A percentile compares a stretch with the other conserved stretches of the same genome.
Evolutionary conservation across 352 stramenopile species (phyloP).

Genomic region (Phytophthora constricta): DNA sequence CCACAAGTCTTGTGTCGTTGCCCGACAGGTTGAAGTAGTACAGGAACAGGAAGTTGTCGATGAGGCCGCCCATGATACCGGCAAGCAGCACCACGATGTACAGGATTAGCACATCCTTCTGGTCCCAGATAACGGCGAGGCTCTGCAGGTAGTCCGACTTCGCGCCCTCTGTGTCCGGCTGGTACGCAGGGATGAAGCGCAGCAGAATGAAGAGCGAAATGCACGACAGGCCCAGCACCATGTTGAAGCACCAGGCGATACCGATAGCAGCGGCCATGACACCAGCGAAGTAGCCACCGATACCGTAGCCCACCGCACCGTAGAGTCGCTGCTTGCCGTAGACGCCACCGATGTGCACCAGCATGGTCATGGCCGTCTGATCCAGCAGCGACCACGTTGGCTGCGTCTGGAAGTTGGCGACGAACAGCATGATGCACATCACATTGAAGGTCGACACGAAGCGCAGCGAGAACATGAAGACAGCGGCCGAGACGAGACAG

Average conservation of each 20-base stretch:
- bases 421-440: slow-evolving; percentile 77
- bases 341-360: slow-evolving; percentile 64
- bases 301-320: slow-evolving; percentile 71
- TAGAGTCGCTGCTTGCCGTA: slow-evolving; percentile 84
- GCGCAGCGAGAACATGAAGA: slow-evolving; percentile 76
- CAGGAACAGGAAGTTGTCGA: slow-evolving; percentile 77
- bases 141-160: slow-evolving; percentile 49
- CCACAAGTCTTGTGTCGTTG: slow-evolving; percentile 67
- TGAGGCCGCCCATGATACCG: slow-evolving; percentile 62
- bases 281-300: slow-evolving; percentile 68
- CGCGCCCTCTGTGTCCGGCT: slow-evolving; percentile 34
- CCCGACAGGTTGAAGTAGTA: slow-evolving; percentile 77
- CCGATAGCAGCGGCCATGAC: slow-evolving; percentile 63
- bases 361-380: slow-evolving; percentile 69
- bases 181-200: slow-evolving; percentile 53
- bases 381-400: slow-evolving; percentile 74
- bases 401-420: slow-evolving; percentile 78
- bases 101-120: slow-evolving; percentile 68
- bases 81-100: slow-evolving; percentile 73
- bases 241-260: slow-evolving; percentile 84
- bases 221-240: slow-evolving; percentile 64
- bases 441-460: slow-evolving; percentile 69
- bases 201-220: slow-evolving; percentile 68
- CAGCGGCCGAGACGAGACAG: slow-evolving; percentile 60
- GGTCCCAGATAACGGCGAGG: slow-evolving; percentile 50